These are phyloP conservation scores for Penicillium silybi DNA, from an alignment of 495 filamentous ascomycete species.

Conservation along the genomic window DNA sequence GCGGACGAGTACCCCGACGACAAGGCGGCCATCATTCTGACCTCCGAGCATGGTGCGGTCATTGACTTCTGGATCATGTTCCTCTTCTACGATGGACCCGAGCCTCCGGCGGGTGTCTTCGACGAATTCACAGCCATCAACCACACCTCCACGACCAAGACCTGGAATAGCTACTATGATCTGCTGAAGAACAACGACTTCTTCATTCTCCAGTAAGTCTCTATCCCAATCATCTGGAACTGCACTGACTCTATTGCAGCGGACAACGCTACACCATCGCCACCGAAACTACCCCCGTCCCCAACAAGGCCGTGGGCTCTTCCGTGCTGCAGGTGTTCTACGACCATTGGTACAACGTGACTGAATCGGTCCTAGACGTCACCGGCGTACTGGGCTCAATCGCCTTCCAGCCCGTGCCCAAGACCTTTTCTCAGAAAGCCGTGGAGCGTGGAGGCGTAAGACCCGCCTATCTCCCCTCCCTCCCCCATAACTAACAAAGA, in stretches of 20 bases:
- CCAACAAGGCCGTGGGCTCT: slow-evolving; percentile 34
- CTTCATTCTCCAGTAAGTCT: slow-evolving; percentile 34
- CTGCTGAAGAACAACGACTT: slow-evolving; percentile 40
- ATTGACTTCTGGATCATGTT: slow-evolving; percentile 58
- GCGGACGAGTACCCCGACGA: slow-evolving; percentile 48
- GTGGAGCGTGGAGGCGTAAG: slow-evolving; percentile 44
- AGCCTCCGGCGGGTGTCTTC: slow-evolving; percentile 52
- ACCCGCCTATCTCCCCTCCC: not conserved
- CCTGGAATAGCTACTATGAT: slow-evolving; percentile 50
- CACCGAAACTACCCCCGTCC: slow-evolving; percentile 55
- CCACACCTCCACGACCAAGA: slow-evolving; percentile 45
- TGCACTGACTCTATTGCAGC: slow-evolving; percentile 17
- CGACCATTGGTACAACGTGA: slow-evolving; percentile 50
- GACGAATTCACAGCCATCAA: slow-evolving; percentile 51
- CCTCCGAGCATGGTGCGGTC: slow-evolving; percentile 45
- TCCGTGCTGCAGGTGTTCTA: slow-evolving; percentile 45
- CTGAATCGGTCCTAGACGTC: slow-evolving; percentile 38
- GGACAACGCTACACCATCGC: slow-evolving; percentile 52
- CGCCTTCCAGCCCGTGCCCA: slow-evolving; percentile 56
- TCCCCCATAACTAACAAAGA: not conserved
- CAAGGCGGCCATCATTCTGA: slow-evolving; percentile 52
- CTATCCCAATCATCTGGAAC: not conserved
- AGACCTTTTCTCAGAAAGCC: slow-evolving; percentile 42
- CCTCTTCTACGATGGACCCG: slow-evolving; percentile 58
- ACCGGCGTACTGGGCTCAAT: slow-evolving; percentile 48